Base-by-base conservation (phyloP, 1,284 basidiomycete species). In the Hemileia vastatrix region DNA sequence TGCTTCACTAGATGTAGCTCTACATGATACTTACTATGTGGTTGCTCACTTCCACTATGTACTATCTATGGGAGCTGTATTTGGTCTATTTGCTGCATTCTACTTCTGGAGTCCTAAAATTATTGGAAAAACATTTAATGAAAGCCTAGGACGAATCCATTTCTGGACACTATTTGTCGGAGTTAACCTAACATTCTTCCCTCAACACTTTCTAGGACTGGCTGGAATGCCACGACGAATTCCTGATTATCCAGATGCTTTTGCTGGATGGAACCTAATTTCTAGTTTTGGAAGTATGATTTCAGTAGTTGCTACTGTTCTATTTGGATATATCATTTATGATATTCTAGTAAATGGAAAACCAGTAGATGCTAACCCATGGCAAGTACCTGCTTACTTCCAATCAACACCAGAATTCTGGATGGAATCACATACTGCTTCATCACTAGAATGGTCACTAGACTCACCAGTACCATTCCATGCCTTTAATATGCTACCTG, bases 251-350 rank as follows among this genome's bases (percentile, higher is more conserved):
- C 70, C 72, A 49, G 71, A 73, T 65, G 71, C 71, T 47, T 72
- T 71, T 59, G 72, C 71, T 49, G 72, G 63, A 70, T 74, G 72
- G 67, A 74, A 76, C 65, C 67, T 66, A 54, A 70, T 75, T 56
- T 66, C 63, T 64, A 71, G 69, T 68, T 68, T 69, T 52, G 70
- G 73, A 66, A 70, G 69, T 71, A 65, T 73, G 18, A 67, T 74
- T 58, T 72, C 73, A 62, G 70, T 72, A 40, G 66, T 72, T 33
- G 73, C 72, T 64, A 76, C 73, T 61, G 66, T 43, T 33, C 58
- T 76, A 66, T 75, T 76, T 67, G 66, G 70, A 63, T 75, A 75
- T 61, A 66, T 73, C 52, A 69, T 76, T 63, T 76, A 71, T 61
- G 73, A 76, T 68, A 73, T 74, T 54, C 71, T 76, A 57, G 68